Evolutionary conservation across 768 basidiomycete species (phyloP).

Genomic region (Phanerochaete sordida): DNA sequence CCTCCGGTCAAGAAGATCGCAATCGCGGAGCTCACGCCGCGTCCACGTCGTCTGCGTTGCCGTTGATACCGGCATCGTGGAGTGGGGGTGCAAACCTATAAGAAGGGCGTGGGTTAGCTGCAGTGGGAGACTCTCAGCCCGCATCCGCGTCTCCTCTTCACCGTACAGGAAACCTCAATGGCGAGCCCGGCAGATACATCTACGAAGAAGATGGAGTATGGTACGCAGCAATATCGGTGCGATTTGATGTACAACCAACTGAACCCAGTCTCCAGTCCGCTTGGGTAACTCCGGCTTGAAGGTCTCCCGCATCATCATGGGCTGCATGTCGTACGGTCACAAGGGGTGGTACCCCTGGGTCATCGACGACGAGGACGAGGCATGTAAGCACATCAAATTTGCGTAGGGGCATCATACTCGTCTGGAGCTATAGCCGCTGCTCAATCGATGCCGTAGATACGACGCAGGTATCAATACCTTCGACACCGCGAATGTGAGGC

Average conservation of each 20-base stretch:
- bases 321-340: slow-evolving; percentile 25
- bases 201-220: slow-evolving; percentile 11
- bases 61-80: too few relatives aligned
- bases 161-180: too few relatives aligned
- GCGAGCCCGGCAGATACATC: neutral
- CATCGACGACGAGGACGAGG: slow-evolving; percentile 26
- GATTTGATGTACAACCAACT: neutral
- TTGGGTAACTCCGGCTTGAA: slow-evolving; percentile 42
- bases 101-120: too few relatives aligned
- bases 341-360: slow-evolving; percentile 35
- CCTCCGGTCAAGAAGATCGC: too few relatives aligned
- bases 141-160: too few relatives aligned
- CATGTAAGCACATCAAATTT: slow-evolving; percentile 33
- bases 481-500: slow-evolving; percentile 28
- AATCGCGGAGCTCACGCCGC: too few relatives aligned
- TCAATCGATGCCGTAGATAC: slow-evolving; percentile 19
- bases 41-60: too few relatives aligned
- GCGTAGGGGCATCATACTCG: slow-evolving; percentile 25
- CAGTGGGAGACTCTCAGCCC: too few relatives aligned
- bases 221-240: neutral
- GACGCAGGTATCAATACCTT: slow-evolving; percentile 37
- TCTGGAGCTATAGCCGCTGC: neutral
- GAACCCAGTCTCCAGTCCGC: slow-evolving; percentile 24
- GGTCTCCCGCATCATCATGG: slow-evolving; percentile 36
- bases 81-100: too few relatives aligned